A percentile compares a stretch with the other conserved stretches of the same genome.
These are phyloP conservation scores for Ceratobasidium sp. DNA, from an alignment of 1,284 basidiomycete species.

Conservation along the genomic window DNA sequence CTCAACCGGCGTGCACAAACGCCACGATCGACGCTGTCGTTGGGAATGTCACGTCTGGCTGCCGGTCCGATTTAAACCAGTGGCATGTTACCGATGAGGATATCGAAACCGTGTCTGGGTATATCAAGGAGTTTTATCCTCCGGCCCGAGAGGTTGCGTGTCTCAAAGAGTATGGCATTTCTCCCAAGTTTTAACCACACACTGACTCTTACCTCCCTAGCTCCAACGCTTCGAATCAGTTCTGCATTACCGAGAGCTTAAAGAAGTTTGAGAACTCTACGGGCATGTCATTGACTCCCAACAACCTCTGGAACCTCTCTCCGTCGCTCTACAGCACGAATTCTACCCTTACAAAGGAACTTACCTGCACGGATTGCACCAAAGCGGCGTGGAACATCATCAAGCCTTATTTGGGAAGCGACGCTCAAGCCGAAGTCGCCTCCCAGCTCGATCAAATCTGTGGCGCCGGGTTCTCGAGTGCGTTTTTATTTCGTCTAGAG, in stretches of 20 bases:
- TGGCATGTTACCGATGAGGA: neutral
- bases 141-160: conserved; percentile 30
- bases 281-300: neutral
- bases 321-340: neutral
- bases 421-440: neutral
- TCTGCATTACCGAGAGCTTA: conserved; percentile 2
- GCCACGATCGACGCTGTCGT: conserved; percentile 20
- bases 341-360: neutral
- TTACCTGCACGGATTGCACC: conserved; percentile 23
- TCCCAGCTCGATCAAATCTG: neutral
- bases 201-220: neutral
- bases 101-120: neutral
- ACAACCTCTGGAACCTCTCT: neutral
- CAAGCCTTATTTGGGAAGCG: neutral
- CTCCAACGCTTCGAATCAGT: neutral
- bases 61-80: conserved; percentile 2
- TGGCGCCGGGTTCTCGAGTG: conserved; percentile 21
- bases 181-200: neutral
- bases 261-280: neutral
- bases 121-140: conserved; percentile 34
- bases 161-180: conserved; percentile 15
- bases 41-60: conserved; percentile 28
- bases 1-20: conserved; percentile 42
- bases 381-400: conserved; percentile 25
- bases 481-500: neutral